phyloP scores from a whole-genome alignment of 139 green algal species.

The Pleodorina starrii region DNA sequence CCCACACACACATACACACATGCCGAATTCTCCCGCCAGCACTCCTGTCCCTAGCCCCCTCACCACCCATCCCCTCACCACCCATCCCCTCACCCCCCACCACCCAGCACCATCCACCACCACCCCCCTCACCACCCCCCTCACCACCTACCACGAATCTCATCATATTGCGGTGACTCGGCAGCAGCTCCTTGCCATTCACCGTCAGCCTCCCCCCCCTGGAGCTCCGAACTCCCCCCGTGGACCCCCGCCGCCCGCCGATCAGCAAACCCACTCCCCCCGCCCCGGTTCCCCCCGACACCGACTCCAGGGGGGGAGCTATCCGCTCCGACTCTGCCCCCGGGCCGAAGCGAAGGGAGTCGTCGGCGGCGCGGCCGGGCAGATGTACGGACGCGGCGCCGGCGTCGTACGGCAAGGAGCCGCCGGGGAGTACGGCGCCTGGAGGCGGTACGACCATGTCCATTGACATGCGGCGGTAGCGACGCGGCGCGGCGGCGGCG shows the following conservation, averaged over 20 bases:
- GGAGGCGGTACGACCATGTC: constrained; percentile 1
- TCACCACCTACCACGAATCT: constrained; percentile 41
- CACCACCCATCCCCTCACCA: no score
- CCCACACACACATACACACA: no score
- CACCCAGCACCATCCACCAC: no score
- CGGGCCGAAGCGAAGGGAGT: background rate
- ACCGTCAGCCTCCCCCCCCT: background rate
- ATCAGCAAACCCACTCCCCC: background rate
- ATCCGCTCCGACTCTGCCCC: background rate
- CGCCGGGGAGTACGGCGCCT: background rate
- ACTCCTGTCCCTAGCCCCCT: no score
- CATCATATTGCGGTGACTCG: background rate
- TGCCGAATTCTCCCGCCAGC: no score
- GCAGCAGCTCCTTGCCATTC: constrained; percentile 36
- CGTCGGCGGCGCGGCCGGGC: background rate
- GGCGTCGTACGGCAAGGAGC: background rate
- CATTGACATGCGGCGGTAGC: constrained; percentile 4
- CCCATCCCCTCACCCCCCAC: no score
- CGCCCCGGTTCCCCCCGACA: background rate
- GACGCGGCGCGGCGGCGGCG: background rate
- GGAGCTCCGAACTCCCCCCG: background rate
- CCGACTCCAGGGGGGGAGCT: background rate
- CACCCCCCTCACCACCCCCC: no score
- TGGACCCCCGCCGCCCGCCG: background rate
- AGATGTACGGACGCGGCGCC: background rate